Conservation (phyloP, 225 moss, liverwort and hornwort genomes). For the Ulota crispa region DNA sequence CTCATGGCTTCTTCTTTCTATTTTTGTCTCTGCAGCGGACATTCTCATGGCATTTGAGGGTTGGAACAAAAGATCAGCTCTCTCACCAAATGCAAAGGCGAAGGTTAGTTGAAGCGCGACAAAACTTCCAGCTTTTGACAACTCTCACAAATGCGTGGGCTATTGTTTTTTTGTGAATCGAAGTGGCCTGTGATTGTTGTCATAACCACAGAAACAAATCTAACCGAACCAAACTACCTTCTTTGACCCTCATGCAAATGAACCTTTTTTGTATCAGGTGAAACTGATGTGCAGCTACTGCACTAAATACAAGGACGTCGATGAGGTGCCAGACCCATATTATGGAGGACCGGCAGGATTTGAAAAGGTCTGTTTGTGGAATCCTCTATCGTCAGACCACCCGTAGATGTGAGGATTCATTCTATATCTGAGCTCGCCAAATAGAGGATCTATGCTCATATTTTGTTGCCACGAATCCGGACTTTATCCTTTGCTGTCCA, state of each 20-base stretch:
- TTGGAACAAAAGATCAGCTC: slow-evolving; percentile 45
- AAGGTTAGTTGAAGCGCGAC: slow-evolving; percentile 31
- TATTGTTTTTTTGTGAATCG: not conserved
- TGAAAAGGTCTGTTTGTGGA: slow-evolving; percentile 68
- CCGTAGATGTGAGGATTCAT: not conserved
- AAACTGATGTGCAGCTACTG: slow-evolving; percentile 64
- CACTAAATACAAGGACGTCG: slow-evolving; percentile 41
- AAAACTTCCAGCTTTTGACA: not conserved
- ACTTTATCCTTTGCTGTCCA: not conserved
- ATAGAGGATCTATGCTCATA: not conserved
- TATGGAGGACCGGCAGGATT: slow-evolving; percentile 96
- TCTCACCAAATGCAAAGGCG: slow-evolving; percentile 35
- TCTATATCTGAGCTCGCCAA: slow-evolving; percentile 6
- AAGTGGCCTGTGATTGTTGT: not conserved
- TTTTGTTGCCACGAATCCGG: slow-evolving; percentile 1
- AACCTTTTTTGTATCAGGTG: slow-evolving; percentile 40
- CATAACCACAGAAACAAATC: not conserved
- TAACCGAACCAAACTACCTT: not conserved
- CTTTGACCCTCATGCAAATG: not conserved
- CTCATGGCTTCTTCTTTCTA: not conserved
- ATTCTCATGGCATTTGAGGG: slow-evolving; percentile 39
- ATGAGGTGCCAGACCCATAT: slow-evolving; percentile 96
- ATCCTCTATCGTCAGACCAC: not conserved
- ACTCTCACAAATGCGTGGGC: not conserved
- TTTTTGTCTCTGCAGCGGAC: slow-evolving; percentile 38